phyloP scores from a whole-genome alignment of 768 basidiomycete species.

The Agaricus subrufescens region DNA sequence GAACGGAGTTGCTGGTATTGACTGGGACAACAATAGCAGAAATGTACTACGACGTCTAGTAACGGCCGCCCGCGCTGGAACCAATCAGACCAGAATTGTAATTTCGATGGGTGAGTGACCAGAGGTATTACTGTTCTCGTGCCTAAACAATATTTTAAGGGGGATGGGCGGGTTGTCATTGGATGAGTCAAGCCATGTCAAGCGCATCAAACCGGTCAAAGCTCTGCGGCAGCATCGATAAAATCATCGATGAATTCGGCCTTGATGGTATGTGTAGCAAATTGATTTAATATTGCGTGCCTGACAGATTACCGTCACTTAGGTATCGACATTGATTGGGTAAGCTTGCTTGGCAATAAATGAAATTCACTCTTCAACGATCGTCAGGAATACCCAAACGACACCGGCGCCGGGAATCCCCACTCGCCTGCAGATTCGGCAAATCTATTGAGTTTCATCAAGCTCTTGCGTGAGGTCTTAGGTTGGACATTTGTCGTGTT shows the following conservation, averaged over 20 bases:
- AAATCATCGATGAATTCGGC: constrained; percentile 47
- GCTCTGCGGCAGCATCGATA: constrained; percentile 49
- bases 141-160: constrained; percentile 17
- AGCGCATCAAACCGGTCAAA: constrained; percentile 38
- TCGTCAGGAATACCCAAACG: constrained; percentile 66
- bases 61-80: constrained; percentile 44
- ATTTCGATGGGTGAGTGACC: constrained; percentile 55
- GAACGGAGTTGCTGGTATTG: constrained; percentile 44
- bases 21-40: constrained; percentile 46
- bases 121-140: constrained; percentile 10
- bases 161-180: constrained; percentile 64
- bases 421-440: constrained; percentile 51
- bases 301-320: constrained; percentile 19
- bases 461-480: constrained; percentile 47
- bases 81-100: constrained; percentile 55
- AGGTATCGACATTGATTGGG: constrained; percentile 56
- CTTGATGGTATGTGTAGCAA: constrained; percentile 54
- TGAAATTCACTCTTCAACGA: not conserved
- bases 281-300: constrained; percentile 16
- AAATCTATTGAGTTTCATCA: constrained; percentile 58
- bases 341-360: constrained; percentile 9
- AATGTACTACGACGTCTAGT: constrained; percentile 52
- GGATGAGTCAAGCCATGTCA: constrained; percentile 55
- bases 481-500: constrained; percentile 24
- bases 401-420: constrained; percentile 54